Evolutionary conservation across 257 asterid species (phyloP).

Genomic region (Echites panduratus): DNA sequence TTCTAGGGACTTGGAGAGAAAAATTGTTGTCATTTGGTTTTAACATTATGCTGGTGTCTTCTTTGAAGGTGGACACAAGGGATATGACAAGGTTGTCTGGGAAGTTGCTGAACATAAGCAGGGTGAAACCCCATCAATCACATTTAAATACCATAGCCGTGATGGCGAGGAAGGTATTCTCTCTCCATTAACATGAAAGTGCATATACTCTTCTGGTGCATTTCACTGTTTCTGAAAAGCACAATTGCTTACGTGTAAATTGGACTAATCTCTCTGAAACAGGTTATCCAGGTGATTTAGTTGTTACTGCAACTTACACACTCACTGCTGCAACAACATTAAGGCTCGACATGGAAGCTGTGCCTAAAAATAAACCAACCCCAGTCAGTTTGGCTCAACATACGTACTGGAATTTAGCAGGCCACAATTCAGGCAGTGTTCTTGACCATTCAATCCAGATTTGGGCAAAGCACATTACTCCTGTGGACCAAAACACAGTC

Average conservation of each 20-base stretch:
- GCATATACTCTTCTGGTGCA: not conserved
- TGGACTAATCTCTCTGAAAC: slow-evolving; percentile 18
- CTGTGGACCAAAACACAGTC: slow-evolving; percentile 65
- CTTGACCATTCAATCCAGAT: slow-evolving; percentile 73
- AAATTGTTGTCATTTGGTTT: not conserved
- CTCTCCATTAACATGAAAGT: not conserved
- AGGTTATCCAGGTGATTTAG: slow-evolving; percentile 94
- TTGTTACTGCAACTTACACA: slow-evolving; percentile 63
- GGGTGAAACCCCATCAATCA: slow-evolving; percentile 78
- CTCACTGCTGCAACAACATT: slow-evolving; percentile 66
- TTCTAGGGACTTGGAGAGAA: not conserved
- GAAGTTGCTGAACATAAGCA: slow-evolving; percentile 71
- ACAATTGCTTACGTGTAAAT: slow-evolving; percentile 1
- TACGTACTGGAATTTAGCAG: slow-evolving; percentile 92
- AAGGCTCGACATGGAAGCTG: slow-evolving; percentile 96
- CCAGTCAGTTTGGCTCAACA: slow-evolving; percentile 92
- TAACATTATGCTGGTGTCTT: not conserved
- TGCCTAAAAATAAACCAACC: slow-evolving; percentile 67
- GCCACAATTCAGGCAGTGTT: slow-evolving; percentile 63
- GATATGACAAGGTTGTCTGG: slow-evolving; percentile 96
- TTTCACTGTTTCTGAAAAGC: not conserved
- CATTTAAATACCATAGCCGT: slow-evolving; percentile 69
- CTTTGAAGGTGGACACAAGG: slow-evolving; percentile 80
- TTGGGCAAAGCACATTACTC: slow-evolving; percentile 68
- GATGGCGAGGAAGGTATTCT: slow-evolving; percentile 94